Evolutionary conservation across 2,329 filamentous ascomycete species (phyloP), one percentile per base, ranked within the genome.

Genomic region (Pyricularia sp.): DNA sequence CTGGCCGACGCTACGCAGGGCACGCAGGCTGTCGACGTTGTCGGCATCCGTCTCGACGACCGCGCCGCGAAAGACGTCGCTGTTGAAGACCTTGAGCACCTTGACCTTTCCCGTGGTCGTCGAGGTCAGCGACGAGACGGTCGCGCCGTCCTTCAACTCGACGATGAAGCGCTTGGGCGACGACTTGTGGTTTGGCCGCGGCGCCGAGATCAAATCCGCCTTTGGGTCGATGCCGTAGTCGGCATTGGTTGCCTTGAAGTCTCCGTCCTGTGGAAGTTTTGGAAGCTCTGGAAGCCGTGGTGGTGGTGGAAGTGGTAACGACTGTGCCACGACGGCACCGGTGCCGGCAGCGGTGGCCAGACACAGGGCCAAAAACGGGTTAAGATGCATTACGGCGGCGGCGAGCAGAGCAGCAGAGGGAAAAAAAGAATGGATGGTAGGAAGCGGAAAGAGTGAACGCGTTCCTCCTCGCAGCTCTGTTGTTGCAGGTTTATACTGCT

Each of bases 61-160:
- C 11, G 71, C 69, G 31, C 73, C 73, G 0, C 70, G 66, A 64
- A 75, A 75, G 59, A 74, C 65, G 68, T 73, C 72, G 11, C n/a
- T 36, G 64, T 65, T 25, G 14, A 65, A 65, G 6, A 36, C 12
- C 64, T 65, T 65, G 64, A 65, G 6, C n/a, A 65, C 64, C 64
- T 42, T 23, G 36, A 31, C 42, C 33, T 50, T 28, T n/a, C 25
- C 31, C 36, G 14, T 12, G 26, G 26, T 28, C 36, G 42, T 28
- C 25, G 65, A 30, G 20, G 28, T 67, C 33, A 58, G 65, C 23
- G 36, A 25, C 20, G 26, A 4, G 42, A 30, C 9, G 65, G 26
- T 20, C 42, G 4, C 26, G 12, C 64, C 33, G 4, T 66, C n/a
- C 33, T 55, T 55, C 26, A 67, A 20, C 28, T 67, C 65, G 20